phyloP scores from a whole-genome alignment of 2,329 filamentous ascomycete species.

The Penicillium hordei region DNA sequence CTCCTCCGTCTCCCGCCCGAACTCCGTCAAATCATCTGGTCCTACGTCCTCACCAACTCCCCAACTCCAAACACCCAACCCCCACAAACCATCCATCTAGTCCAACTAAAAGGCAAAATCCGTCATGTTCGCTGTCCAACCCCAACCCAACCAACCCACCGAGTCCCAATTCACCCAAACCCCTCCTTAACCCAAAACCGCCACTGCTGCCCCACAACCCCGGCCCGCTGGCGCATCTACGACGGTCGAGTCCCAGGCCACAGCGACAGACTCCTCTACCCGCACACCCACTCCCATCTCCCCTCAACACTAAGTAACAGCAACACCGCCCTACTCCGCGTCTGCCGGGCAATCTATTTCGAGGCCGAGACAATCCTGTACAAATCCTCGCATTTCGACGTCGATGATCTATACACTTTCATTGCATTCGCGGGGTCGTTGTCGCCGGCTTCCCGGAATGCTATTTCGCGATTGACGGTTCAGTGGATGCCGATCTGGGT shows the following conservation, averaged over 20 bases:
- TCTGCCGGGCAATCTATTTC: constrained; percentile 37
- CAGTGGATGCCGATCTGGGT: constrained; percentile 40
- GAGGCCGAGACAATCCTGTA: constrained; percentile 36
- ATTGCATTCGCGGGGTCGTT: constrained; percentile 33
- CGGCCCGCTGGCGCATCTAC: constrained; percentile 33
- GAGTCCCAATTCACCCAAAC: constrained; percentile 2
- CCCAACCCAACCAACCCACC: background rate
- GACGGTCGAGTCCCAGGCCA: constrained; percentile 20
- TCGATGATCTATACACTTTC: constrained; percentile 40
- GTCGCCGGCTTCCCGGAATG: constrained; percentile 16
- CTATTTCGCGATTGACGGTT: constrained; percentile 28
- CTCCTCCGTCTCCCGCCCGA: constrained; percentile 36
- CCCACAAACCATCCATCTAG: constrained; percentile 36
- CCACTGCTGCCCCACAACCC: constrained; percentile 35
- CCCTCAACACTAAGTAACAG: constrained; percentile 27
- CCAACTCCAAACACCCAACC: background rate
- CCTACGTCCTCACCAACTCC: constrained; percentile 35
- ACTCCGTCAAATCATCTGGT: constrained; percentile 41
- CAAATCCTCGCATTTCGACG: constrained; percentile 32
- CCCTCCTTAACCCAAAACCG: constrained; percentile 32
- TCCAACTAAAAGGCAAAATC: constrained; percentile 37
- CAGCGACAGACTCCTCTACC: constrained; percentile 32
- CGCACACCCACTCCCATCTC: constrained; percentile 33
- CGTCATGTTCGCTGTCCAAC: constrained; percentile 35
- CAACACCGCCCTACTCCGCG: constrained; percentile 29